phyloP scores from a whole-genome alignment of 2,329 filamentous ascomycete species.

The Didymella glomerata region DNA sequence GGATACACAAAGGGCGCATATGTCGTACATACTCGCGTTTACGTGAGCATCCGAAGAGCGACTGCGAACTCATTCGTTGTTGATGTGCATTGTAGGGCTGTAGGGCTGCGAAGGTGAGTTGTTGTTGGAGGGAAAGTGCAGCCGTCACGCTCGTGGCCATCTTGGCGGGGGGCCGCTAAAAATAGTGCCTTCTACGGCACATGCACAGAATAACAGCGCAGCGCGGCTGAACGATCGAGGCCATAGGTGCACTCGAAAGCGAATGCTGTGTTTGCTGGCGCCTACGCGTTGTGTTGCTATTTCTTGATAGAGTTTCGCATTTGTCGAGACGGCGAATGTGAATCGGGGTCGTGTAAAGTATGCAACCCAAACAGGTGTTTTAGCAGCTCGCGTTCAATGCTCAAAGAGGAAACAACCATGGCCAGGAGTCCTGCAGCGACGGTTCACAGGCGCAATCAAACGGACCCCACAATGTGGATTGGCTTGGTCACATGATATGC shows the following conservation, averaged over 20 bases:
- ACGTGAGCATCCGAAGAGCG: slow-evolving; percentile 11
- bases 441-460: slow-evolving; percentile 13
- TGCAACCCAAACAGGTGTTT: slow-evolving; percentile 8
- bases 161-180: slow-evolving; percentile 34
- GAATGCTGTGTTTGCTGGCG: slow-evolving; percentile 10
- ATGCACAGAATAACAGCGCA: slow-evolving; percentile 12
- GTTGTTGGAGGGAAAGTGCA: slow-evolving; percentile 21
- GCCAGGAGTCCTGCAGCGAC: slow-evolving; percentile 9
- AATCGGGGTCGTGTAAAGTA: slow-evolving; percentile 10
- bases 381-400: slow-evolving; percentile 16
- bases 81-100: slow-evolving; percentile 29
- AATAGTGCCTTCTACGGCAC: slow-evolving; percentile 32
- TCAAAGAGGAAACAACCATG: slow-evolving; percentile 11
- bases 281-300: slow-evolving; percentile 8
- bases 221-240: slow-evolving; percentile 6
- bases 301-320: slow-evolving; percentile 3
- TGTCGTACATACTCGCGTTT: slow-evolving; percentile 22
- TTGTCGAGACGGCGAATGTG: slow-evolving; percentile 2
- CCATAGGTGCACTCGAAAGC: slow-evolving; percentile 7
- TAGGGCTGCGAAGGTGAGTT: slow-evolving; percentile 27
- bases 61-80: slow-evolving; percentile 19
- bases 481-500: slow-evolving; percentile 29
- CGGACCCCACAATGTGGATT: slow-evolving; percentile 19
- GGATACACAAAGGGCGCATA: slow-evolving; percentile 29
- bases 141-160: slow-evolving; percentile 31